Conservation (phyloP, 2,329 filamentous ascomycete species). For the Xenoacremonium recifei region DNA sequence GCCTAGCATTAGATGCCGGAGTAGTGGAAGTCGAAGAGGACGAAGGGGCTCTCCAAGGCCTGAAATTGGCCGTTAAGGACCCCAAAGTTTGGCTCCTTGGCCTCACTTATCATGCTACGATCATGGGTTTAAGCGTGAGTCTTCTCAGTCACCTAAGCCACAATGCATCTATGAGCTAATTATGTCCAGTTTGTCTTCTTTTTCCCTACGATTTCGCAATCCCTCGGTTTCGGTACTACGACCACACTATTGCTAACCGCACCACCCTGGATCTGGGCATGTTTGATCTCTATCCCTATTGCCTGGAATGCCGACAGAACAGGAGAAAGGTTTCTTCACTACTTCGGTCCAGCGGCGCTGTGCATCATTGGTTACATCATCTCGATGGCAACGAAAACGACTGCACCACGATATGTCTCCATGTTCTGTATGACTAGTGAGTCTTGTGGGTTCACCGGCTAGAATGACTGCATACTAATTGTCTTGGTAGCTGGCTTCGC, state of each 20-base stretch:
- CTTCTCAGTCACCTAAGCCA: not conserved
- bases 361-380: constrained; percentile 25
- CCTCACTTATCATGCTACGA: constrained; percentile 7
- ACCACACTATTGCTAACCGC: constrained; percentile 28
- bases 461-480: not conserved
- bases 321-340: constrained; percentile 39
- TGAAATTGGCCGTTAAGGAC: constrained; percentile 30
- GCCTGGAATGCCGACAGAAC: constrained; percentile 37
- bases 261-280: constrained; percentile 27
- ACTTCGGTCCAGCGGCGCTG: constrained; percentile 21
- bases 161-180: constrained; percentile 1
- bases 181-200: constrained; percentile 12
- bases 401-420: constrained; percentile 28
- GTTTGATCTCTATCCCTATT: constrained; percentile 28
- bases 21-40: constrained; percentile 7
- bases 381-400: constrained; percentile 12
- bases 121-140: constrained; percentile 11
- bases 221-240: constrained; percentile 20
- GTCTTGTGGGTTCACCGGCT: not conserved
- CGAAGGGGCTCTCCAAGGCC: constrained; percentile 14
- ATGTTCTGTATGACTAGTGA: constrained; percentile 37
- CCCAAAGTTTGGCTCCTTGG: constrained; percentile 36
- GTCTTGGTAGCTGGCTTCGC: constrained; percentile 7
- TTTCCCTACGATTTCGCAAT: constrained; percentile 28
- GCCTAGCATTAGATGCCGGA: not conserved